Conservation (phyloP, 495 filamentous ascomycete species). For the Penicillium coprophilum region DNA sequence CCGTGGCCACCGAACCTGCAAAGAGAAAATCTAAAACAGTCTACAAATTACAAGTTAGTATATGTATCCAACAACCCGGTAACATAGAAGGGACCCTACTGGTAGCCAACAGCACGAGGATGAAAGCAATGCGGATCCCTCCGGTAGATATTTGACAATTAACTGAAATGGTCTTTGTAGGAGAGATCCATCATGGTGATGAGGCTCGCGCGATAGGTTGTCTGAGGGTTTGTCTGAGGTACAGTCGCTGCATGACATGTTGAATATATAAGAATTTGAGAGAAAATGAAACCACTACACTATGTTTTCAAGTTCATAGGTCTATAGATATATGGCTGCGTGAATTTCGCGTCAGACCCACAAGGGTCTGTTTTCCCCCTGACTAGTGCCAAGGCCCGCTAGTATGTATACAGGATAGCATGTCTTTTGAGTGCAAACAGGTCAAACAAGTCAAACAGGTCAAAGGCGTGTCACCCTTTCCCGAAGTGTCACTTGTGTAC, state of each 20-base stretch:
- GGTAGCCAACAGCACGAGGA: conserved; percentile 1
- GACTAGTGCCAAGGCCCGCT: too few relatives aligned
- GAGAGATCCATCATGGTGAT: background rate
- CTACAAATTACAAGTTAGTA: background rate
- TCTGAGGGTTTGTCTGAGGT: background rate
- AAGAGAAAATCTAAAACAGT: background rate
- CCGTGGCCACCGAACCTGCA: background rate
- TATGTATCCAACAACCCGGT: background rate
- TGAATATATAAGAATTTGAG: background rate
- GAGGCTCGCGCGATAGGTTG: background rate
- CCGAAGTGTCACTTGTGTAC: too few relatives aligned
- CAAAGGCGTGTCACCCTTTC: too few relatives aligned
- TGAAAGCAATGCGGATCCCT: conserved; percentile 1
- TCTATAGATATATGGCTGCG: background rate
- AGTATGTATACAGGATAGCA: too few relatives aligned
- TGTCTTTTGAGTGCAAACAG: too few relatives aligned
- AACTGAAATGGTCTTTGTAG: background rate
- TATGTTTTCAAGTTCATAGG: background rate
- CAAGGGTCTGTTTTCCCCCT: too few relatives aligned
- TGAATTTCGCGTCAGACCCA: background rate
- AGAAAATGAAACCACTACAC: background rate
- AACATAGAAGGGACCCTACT: background rate
- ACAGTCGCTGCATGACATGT: background rate
- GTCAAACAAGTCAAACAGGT: too few relatives aligned
- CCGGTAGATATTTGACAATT: background rate